Evolutionary conservation across 129 eudicot genomes (phyloP), one percentile per base, ranked within the genome.

Genomic region (Gnaphalium uliginosum): DNA sequence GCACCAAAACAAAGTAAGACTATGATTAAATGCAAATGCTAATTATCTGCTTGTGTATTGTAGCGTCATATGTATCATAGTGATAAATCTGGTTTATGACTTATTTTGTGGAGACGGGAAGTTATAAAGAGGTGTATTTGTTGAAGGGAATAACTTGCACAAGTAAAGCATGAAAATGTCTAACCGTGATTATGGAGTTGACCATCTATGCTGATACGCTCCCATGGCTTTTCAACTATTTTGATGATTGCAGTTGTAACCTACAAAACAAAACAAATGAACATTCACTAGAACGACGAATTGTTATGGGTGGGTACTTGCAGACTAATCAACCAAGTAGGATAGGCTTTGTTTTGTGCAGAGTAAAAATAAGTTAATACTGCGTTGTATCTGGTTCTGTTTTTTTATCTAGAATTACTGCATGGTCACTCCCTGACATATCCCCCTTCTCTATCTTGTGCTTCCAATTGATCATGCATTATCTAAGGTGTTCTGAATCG

Each of bases 191-290:
- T 24, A 69, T 94, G 97, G 57, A 87, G 92, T 78, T 94, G 93
- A 50, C 96, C 99, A 67, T 87, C 79, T 65, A 94, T 69, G 75
- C 19, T 57, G 59, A 85, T 76, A 33, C 96, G 96, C 82, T 90
- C 93, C 99, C 99, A 94, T 64, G 96, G 96, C 84, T 94, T 94
- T 81, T 94, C 97, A 1, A 82, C 87, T 70, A 94, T 87, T 53
- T 84, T 89, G 83, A 94, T 72, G 56, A 84, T 87, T 67, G 97
- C 96, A 61, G 89, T 72, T 17, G 96, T 86, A 60, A 94, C 98
- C 98, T 94, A 72, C 78, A 78, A 24, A 48, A 9, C 39, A 39
- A 22, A 30, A 59, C 27, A 26, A 61, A 54, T 26, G 35, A 60
- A 24, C 54, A 64, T 64, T 71, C 22, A 14, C 43, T 26, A 15